A percentile compares a stretch with the other conserved stretches of the same genome.
These are phyloP conservation scores for Uronychia setigera DNA, from an alignment of 73 alveolate genomes.

Conservation along the genomic window DNA sequence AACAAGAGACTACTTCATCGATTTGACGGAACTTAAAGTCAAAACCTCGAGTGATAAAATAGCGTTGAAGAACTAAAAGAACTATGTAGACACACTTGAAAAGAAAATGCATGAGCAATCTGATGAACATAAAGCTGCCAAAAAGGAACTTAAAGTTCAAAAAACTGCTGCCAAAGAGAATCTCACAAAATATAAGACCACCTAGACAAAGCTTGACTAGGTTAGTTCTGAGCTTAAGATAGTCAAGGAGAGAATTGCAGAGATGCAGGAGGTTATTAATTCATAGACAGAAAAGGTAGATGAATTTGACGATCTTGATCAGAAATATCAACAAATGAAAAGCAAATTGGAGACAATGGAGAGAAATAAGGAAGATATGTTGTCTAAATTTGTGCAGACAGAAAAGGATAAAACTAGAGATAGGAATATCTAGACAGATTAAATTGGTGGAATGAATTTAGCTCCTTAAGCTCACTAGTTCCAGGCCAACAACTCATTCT, in stretches of 20 bases:
- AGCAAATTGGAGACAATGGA: background rate
- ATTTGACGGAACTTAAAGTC: background rate
- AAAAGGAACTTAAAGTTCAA: background rate
- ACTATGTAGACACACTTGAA: background rate
- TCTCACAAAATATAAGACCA: background rate
- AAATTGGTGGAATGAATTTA: no score
- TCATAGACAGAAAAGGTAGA: background rate
- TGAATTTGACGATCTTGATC: background rate
- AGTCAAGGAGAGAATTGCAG: no score
- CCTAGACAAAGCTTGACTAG: background rate
- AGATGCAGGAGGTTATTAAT: background rate
- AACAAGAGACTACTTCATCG: background rate
- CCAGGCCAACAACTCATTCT: no score
- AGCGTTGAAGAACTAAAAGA: background rate
- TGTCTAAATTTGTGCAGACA: background rate
- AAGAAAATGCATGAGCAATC: background rate
- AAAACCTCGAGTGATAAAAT: background rate
- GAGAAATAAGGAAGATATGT: background rate
- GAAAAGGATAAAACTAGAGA: background rate
- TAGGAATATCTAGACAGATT: background rate
- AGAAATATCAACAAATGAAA: no score
- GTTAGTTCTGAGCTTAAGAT: background rate
- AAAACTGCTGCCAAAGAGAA: background rate
- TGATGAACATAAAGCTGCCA: background rate
- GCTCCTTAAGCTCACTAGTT: no score